Evolutionary conservation across 164 flowering plant genomes (phyloP).

Genomic region (grape (Vitis vinifera)): DNA sequence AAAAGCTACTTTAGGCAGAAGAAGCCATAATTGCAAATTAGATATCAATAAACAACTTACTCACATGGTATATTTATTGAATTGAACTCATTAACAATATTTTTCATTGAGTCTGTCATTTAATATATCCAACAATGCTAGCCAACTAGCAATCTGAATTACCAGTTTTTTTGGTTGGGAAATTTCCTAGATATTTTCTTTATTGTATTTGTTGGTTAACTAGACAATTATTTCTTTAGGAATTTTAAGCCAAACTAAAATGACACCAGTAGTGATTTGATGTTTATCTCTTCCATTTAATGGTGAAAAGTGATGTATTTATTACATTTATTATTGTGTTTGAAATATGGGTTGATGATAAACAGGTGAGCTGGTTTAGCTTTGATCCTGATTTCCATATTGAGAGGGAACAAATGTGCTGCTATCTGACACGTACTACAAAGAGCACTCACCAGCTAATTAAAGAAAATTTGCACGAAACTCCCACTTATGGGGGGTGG

Average conservation of each 20-base stretch:
- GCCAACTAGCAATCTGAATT: not conserved
- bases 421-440: slow-evolving; percentile 92
- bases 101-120: not conserved
- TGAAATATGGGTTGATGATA: slow-evolving; percentile 11
- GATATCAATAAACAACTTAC: not conserved
- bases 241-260: not conserved
- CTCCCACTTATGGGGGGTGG: slow-evolving; percentile 99
- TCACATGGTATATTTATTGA: no score
- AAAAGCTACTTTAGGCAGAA: no score
- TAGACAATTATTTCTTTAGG: no score
- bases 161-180: no score
- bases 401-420: slow-evolving; percentile 96
- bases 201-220: no score
- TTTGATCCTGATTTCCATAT: slow-evolving; percentile 90
- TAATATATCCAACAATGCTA: not conserved
- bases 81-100: no score
- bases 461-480: slow-evolving; percentile 91
- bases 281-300: not conserved
- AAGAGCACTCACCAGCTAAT: slow-evolving; percentile 76
- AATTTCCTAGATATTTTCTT: no score
- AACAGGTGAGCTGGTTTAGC: slow-evolving; percentile 90
- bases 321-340: not conserved
- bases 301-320: not conserved
- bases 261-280: no score
- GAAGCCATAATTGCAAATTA: no score